Evolutionary conservation across 805 yeast species (phyloP).

Genomic region (Wickerhamomyces chaumierensis): DNA sequence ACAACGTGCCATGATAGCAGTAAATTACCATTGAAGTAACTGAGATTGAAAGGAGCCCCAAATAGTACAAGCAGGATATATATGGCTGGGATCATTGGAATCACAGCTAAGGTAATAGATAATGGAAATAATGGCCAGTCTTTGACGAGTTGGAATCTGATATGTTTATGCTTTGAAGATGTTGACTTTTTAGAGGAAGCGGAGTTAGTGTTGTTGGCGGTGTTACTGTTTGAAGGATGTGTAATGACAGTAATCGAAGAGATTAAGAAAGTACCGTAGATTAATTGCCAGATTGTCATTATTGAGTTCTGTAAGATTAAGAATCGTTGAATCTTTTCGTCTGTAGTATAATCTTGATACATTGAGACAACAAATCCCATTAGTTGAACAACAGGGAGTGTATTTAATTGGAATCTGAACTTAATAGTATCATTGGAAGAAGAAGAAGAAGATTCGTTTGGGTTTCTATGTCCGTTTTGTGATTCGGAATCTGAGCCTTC

Average conservation of each 20-base stretch:
- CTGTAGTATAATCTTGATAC: not conserved
- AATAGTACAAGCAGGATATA: constrained; percentile 39
- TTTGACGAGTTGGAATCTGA: not conserved
- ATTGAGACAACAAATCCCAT: not conserved
- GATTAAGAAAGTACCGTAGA: not conserved
- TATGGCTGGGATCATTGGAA: constrained; percentile 14
- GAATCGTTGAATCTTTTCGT: not conserved
- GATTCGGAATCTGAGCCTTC: not conserved
- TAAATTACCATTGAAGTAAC: constrained; percentile 39
- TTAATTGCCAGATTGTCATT: not conserved
- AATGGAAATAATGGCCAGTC: constrained; percentile 2
- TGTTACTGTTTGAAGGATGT: not conserved
- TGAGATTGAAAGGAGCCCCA: constrained; percentile 68
- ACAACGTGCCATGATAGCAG: constrained; percentile 53
- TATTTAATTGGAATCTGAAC: no score
- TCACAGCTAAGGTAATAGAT: constrained; percentile 2
- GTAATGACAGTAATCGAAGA: not conserved
- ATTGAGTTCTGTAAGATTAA: not conserved
- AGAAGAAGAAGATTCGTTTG: not conserved
- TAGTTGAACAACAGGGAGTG: no score
- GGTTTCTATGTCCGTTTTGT: not conserved
- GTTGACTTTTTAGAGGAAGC: no score
- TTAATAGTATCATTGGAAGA: no score
- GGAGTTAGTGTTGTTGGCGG: no score
- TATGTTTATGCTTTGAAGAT: not conserved